phyloP scores from a whole-genome alignment of 129 eudicot species.

The Flaveria ramosissima region DNA sequence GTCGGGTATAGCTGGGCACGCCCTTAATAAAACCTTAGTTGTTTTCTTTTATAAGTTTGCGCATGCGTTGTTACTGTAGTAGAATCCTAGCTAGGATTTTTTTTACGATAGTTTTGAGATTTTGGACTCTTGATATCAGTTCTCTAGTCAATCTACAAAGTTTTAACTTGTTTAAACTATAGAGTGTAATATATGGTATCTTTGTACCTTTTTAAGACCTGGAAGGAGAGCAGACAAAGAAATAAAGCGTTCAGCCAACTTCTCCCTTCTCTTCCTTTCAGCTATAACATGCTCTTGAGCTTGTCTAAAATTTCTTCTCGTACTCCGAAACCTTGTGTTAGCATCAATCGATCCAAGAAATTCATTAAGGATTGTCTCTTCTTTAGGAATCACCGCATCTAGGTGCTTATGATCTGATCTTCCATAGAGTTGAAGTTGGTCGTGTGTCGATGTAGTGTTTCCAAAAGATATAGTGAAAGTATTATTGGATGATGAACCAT shows the following conservation, averaged over 20 bases:
- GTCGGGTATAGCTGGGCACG: too few relatives aligned
- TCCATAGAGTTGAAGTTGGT: conserved; percentile 15
- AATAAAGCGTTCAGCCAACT: conserved; percentile 31
- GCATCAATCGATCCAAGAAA: conserved; percentile 23
- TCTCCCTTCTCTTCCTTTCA: conserved; percentile 36
- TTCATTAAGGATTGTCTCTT: conserved; percentile 23
- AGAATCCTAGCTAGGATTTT: not conserved
- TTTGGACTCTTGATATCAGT: not conserved
- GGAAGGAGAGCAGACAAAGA: conserved; percentile 34
- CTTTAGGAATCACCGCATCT: conserved; percentile 15
- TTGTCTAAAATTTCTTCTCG: conserved; percentile 35
- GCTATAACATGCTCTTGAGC: conserved; percentile 37
- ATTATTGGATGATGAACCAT: conserved; percentile 20
- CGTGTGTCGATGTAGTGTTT: conserved; percentile 27
- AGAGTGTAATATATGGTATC: not conserved
- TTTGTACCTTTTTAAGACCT: conserved; percentile 27
- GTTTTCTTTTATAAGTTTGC: too few relatives aligned
- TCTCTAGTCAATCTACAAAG: not conserved
- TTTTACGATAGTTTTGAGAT: not conserved
- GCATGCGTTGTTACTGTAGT: too few relatives aligned
- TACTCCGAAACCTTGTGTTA: conserved; percentile 14
- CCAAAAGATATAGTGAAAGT: conserved; percentile 37
- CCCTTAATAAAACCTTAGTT: too few relatives aligned
- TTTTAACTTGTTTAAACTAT: not conserved
- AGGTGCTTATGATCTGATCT: conserved; percentile 17